These are phyloP conservation scores for Saturnispora serradocipensis DNA, from an alignment of 805 yeast genomes.

Conservation along the genomic window DNA sequence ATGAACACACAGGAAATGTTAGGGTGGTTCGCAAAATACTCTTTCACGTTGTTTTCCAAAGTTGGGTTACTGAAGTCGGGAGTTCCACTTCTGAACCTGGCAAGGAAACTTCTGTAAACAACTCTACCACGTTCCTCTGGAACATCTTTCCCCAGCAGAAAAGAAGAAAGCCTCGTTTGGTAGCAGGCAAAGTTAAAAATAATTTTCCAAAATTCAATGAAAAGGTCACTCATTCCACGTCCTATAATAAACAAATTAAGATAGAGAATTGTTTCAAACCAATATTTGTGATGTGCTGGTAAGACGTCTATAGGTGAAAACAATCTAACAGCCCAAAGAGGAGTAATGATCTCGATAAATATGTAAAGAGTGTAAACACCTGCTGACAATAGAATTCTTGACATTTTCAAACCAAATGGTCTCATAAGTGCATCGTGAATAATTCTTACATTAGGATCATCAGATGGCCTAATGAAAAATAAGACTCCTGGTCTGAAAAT, in stretches of 20 bases:
- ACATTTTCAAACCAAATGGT: conserved; percentile 62
- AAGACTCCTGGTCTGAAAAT: conserved; percentile 83
- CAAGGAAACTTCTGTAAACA: conserved; percentile 41
- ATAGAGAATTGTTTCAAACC: conserved; percentile 7
- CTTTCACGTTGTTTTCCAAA: conserved; percentile 35
- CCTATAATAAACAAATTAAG: conserved; percentile 7
- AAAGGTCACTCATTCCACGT: background rate
- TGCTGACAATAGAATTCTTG: conserved; percentile 64
- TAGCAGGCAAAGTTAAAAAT: conserved; percentile 49
- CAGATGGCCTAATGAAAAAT: conserved; percentile 88
- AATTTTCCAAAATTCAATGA: conserved; percentile 39
- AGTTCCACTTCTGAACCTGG: conserved; percentile 26
- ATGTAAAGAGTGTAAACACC: conserved; percentile 68
- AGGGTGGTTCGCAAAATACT: conserved; percentile 35
- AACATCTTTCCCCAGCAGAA: conserved; percentile 53
- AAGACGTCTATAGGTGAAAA: conserved; percentile 25
- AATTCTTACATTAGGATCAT: conserved; percentile 81
- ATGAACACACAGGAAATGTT: conserved; percentile 48
- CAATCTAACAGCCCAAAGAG: conserved; percentile 41
- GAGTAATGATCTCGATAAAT: conserved; percentile 61
- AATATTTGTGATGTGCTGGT: conserved; percentile 15
- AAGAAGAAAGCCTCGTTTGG: conserved; percentile 68
- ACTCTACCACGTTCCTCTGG: conserved; percentile 65
- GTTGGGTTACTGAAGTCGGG: conserved; percentile 51
- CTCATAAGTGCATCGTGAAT: conserved; percentile 80